Base-by-base conservation (phyloP, 2,329 filamentous ascomycete species). In the Cytospora piceae region DNA sequence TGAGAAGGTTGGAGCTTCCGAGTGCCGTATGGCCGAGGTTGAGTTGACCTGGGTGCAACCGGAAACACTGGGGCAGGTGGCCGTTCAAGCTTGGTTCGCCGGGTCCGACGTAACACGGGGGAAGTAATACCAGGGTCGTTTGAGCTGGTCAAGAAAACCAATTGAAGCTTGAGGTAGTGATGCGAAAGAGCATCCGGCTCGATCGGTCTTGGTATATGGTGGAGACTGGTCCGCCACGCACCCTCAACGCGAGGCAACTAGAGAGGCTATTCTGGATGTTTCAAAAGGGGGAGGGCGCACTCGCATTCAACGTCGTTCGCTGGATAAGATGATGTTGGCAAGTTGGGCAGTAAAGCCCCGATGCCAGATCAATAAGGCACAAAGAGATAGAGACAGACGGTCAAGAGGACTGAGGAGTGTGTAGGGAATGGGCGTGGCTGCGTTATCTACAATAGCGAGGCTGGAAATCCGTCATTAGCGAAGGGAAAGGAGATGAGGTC, bases 171-270 rank as follows among this genome's bases (percentile, higher is more conserved):
- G 56, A 56, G 51, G 39, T 12, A 54, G 39, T 56, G 52, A 42
- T 67, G 65, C 65, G 57, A 24, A 52, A 34, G 34, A 59, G 52
- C 32, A 58, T 49, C 34, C 31, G 58, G 34, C 39, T 58, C 56
- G 42, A 34, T 42, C 34, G 42, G 39, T 58, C 39, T 37, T 58
- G 53, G 22, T 32, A 31, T 42, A 46, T 24, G 53, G 58, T 59
- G 63, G 63, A 58, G 61, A 65, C 59, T 31, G 29, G 59, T 58
- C 51, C 58, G 62, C 54, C 61, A 65, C 61, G 54, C 65, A 60
- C 29, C 62, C 57, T 67, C 65, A 67, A 67, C 61, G 62, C 61
- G 63, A 58, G 42, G 61, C 58, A 61, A 61, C 37, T 63, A 53
- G 46, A 57, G 46, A 46, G 53, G 60, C 53, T 31, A 59, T 34